Evolutionary conservation across 345 rosid genomes (phyloP).

Genomic region (Syzygium grande): DNA sequence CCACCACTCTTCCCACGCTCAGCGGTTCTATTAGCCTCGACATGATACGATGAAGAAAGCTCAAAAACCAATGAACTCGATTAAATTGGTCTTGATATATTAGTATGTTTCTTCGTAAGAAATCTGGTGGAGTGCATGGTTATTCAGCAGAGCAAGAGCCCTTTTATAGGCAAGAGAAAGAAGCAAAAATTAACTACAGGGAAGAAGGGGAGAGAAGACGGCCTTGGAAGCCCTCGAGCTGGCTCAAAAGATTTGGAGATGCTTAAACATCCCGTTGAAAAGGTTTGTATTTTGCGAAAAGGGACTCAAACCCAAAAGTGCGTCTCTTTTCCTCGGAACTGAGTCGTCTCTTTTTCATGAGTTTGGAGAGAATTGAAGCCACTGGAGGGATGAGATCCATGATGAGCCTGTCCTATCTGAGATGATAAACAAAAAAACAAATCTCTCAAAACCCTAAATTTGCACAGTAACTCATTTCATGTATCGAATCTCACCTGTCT

Average conservation of each 20-base stretch:
- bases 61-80: neutral
- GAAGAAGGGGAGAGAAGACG: neutral
- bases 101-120: neutral
- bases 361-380: neutral
- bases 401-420: neutral
- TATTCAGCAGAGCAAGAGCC: neutral
- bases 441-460: neutral
- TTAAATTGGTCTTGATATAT: neutral
- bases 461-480: neutral
- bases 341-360: neutral
- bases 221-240: neutral
- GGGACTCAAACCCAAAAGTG: conserved; percentile 8
- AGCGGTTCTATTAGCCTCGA: conserved; percentile 55
- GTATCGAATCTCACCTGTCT: conserved; percentile 21
- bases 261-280: neutral
- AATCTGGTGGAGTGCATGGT: neutral
- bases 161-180: neutral
- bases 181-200: neutral
- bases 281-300: conserved; percentile 2
- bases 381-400: neutral
- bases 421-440: neutral
- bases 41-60: conserved; percentile 1
- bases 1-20: conserved; percentile 52
- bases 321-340: neutral
- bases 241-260: conserved; percentile 8